Evolutionary conservation across 2,329 filamentous ascomycete genomes (phyloP).

Genomic region (Juglanconis sp.): DNA sequence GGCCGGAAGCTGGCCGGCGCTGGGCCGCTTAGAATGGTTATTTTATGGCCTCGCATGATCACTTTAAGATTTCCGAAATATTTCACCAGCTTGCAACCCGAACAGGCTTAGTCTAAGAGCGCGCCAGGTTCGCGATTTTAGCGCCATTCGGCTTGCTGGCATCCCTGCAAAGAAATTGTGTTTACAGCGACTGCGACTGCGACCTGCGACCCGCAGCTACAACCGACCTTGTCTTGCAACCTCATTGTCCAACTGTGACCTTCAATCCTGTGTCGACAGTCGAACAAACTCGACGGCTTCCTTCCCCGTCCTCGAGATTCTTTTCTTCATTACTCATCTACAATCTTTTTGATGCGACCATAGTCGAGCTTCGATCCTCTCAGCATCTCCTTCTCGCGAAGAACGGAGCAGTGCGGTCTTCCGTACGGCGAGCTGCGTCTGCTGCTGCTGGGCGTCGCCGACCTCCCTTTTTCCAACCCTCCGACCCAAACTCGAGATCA

Average conservation of each 20-base stretch:
- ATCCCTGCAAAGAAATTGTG: conserved; percentile 21
- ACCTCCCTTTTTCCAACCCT: neutral
- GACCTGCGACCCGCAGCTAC: neutral
- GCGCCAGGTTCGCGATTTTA: conserved; percentile 25
- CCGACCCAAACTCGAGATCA: neutral
- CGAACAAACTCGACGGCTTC: neutral
- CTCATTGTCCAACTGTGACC: neutral
- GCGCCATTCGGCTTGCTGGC: conserved; percentile 9
- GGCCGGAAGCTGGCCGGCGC: no score
- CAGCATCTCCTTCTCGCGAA: neutral
- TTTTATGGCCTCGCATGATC: no score
- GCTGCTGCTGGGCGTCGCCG: neutral
- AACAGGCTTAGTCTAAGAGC: conserved; percentile 23
- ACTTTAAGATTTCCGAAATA: no score
- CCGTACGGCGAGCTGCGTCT: neutral
- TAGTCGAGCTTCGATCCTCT: neutral
- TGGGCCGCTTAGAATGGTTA: no score
- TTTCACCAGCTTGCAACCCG: conserved; percentile 1
- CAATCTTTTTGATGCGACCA: neutral
- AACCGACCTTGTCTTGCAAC: neutral
- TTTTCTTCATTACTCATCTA: neutral
- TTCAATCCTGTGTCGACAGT: neutral
- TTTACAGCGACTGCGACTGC: conserved; percentile 13
- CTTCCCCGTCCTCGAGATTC: neutral
- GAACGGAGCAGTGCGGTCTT: neutral